Base-by-base conservation (phyloP, 495 filamentous ascomycete genomes). In the Podospora appendiculata region DNA sequence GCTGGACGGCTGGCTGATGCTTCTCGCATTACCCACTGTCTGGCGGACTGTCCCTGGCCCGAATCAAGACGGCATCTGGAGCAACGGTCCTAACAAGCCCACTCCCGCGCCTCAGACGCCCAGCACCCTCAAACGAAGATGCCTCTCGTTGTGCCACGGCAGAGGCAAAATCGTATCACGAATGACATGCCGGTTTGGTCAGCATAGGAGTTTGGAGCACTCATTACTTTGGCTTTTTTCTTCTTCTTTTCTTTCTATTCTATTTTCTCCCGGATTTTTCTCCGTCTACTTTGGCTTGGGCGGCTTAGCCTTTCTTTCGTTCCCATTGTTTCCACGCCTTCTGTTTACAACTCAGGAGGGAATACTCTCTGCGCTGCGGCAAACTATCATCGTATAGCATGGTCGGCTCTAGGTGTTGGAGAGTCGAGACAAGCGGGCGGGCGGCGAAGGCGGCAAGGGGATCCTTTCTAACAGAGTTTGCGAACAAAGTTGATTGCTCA, bases 171-270 rank as follows among this genome's bases (percentile, higher is more conserved):
- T 45, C 17, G 12, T 39, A 41, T 53, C 39, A 61, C 52, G 55
- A 51, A 48, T 55, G 48, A 52, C 47, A 56, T 52, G 53, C 45
- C 48, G 19, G 25, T 44, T 52, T 53, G 56, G 55, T 48, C 55
- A 64, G 61, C 59, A 64, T 56, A 40, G 61, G 61, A 64, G 61
- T 64, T 52, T 56, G 50, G 60, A 53, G 45, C 35, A 47, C 25
- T 47, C 51, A 52, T 48, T 54, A 11, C 12, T 53, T 48, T 40
- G 44, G 52, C 42, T 32, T 32, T 48, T 35, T 52, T 44, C 32
- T 32, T 40, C 41, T 25, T 43, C 32, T 19, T 49, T 39, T 53
- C 34, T 3, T 53, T 18, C 18, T 40, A 32, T 50, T 41, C 43
- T 47, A 50, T 45, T 51, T 48, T 9, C 44, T 33, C 47, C 51